Percentiles rank a stretch among this genome's conserved stretches.
Conservation (phyloP, 192 early-diverging fungal genomes). For the Neocallimastix lanati region DNA sequence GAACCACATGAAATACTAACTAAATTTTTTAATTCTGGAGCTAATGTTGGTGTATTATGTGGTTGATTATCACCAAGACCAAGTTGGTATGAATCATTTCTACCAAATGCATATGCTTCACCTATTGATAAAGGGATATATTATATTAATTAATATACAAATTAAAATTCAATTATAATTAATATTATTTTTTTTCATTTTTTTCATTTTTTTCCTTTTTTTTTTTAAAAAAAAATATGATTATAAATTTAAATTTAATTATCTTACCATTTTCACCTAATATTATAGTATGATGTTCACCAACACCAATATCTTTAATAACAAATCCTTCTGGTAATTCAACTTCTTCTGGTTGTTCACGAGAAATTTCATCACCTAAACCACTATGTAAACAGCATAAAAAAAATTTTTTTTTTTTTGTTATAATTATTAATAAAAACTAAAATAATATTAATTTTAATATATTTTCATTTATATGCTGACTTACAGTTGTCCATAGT, state of each 20-base stretch:
- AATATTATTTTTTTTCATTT: too few relatives aligned
- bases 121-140: too few relatives aligned
- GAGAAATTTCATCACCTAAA: constrained; percentile 31
- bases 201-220: too few relatives aligned
- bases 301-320: constrained; percentile 51
- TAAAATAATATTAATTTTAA: constrained; percentile 18
- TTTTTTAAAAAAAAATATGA: too few relatives aligned
- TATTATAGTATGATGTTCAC: constrained; percentile 69
- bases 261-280: constrained; percentile 48
- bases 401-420: too few relatives aligned
- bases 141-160: too few relatives aligned
- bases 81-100: constrained; percentile 64
- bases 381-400: constrained; percentile 37
- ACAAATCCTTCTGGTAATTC: constrained; percentile 5
- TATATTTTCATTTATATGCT: constrained; percentile 4
- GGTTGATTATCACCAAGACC: constrained; percentile 27
- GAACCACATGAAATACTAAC: constrained; percentile 35
- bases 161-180: too few relatives aligned
- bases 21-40: constrained; percentile 19
- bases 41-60: constrained; percentile 28
- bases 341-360: neutral
- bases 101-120: constrained; percentile 59
- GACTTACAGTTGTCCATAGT: constrained; percentile 70
- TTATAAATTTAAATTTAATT: too few relatives aligned
- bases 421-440: too few relatives aligned